Evolutionary conservation across 441 rosid species (phyloP), one percentile per base, ranked within the genome.

Genomic region (Croton laevigatus): DNA sequence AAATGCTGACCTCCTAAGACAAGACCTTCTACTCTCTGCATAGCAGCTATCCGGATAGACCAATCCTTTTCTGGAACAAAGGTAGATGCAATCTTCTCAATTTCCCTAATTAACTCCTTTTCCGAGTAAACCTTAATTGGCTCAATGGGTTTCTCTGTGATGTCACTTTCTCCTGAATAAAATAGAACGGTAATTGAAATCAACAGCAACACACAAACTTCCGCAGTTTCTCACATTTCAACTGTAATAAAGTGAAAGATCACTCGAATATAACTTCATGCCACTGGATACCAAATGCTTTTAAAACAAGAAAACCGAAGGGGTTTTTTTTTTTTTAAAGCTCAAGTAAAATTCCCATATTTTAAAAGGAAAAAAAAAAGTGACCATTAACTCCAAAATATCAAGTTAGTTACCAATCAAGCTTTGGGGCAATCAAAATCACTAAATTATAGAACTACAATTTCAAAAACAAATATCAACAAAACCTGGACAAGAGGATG

Each of bases 41-140:
- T 87, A 82, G 99, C 97, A 74, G 93, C 89, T 75, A 93, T 93
- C 73, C 99, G 98, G 66, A 90, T 59, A 44, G 99, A 86, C 99
- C 99, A 96, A 76, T 96, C 99, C 79, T 93, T 96, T 61, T 96
- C 97, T 4, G 99, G 99, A 75, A 88, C 91, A 59, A 96, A 97
- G 20, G 85, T 93, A 49, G 87, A 79, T 65, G 89, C 83, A 76
- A 96, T 77, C 85, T 96, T 96, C 81, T 93, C 99, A 81, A 91
- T 77, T 75, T 93, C 99, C 84, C 96, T 82, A 70, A 84, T 85
- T 70, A 96, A 88, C 81, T 96, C 99, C 83, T 90, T 96, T 75
- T 96, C 99, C 54, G 98, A 91, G 76, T 93, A 93, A 69, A 93
- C 89, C 66, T 83, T 90, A 74, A 91, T 77, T 48, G 97, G 91